A percentile compares a stretch with the other conserved stretches of the same genome.
These are phyloP conservation scores for Sugiyamaella castrensis DNA, from an alignment of 1,139 yeast species.

Conservation along the genomic window DNA sequence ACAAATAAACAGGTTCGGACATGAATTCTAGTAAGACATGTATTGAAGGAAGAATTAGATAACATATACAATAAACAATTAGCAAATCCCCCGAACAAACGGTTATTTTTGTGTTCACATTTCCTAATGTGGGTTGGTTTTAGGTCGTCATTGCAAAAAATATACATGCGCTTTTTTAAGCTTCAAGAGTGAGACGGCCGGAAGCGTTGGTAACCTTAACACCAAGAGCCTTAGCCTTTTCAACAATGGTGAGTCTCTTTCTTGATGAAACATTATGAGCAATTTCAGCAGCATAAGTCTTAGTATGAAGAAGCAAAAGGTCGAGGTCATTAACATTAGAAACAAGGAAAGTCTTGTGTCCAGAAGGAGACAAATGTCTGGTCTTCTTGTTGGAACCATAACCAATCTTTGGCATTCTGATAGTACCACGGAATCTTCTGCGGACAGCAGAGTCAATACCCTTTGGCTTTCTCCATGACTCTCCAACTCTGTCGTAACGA, in stretches of 20 bases:
- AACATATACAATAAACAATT: conserved; percentile 11
- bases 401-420: conserved; percentile 99
- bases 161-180: conserved; percentile 45
- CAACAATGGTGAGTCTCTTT: conserved; percentile 95
- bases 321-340: conserved; percentile 93
- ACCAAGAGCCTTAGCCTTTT: conserved; percentile 98
- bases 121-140: too few species aligned
- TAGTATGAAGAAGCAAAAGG: conserved; percentile 93
- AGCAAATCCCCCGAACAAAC: too few species aligned
- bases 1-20: too few species aligned
- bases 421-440: conserved; percentile 99
- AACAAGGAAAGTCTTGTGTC: conserved; percentile 96
- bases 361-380: conserved; percentile 93
- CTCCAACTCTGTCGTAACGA: conserved; percentile 97
- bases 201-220: conserved; percentile 98
- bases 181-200: conserved; percentile 98
- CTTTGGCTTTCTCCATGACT: conserved; percentile 99
- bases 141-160: too few species aligned
- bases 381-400: conserved; percentile 99
- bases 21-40: background rate
- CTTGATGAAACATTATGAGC: conserved; percentile 98
- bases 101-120: too few species aligned
- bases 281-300: conserved; percentile 99
- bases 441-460: conserved; percentile 99
- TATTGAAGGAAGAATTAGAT: conserved; percentile 13